Conservation (phyloP, 1,139 yeast genomes). For the Kodamaea derodonti region DNA sequence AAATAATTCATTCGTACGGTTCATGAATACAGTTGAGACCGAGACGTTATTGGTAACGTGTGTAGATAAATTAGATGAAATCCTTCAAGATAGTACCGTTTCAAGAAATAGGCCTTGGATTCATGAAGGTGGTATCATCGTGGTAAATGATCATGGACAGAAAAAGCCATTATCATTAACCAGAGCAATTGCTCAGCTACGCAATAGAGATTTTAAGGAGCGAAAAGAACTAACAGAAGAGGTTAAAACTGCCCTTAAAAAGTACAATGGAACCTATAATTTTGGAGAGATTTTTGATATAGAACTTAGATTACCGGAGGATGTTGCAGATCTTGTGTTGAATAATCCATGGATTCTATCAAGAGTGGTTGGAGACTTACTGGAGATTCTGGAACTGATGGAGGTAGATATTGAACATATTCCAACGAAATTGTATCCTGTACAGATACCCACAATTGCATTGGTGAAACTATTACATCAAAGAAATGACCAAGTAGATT, state of each 20-base stretch:
- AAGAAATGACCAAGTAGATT: not conserved
- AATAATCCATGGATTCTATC: conserved; percentile 10
- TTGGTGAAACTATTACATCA: not conserved
- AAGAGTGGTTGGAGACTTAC: conserved; percentile 2
- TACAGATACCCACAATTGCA: conserved; percentile 1
- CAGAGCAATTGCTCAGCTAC: conserved; percentile 9
- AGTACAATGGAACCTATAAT: conserved; percentile 3
- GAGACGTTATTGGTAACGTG: conserved; percentile 52
- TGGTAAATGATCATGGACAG: conserved; percentile 11
- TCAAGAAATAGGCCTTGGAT: conserved; percentile 45
- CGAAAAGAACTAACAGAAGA: conserved; percentile 5
- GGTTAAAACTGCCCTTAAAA: not conserved
- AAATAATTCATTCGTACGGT: conserved; percentile 39
- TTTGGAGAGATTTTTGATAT: conserved; percentile 10
- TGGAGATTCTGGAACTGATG: too few relatives aligned
- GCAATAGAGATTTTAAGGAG: conserved; percentile 7
- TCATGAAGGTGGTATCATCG: conserved; percentile 25
- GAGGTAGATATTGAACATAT: not conserved
- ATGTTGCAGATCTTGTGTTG: conserved; percentile 2
- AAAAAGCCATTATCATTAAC: conserved; percentile 4
- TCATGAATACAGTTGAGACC: conserved; percentile 49
- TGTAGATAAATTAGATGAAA: conserved; percentile 42
- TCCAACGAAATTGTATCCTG: not conserved
- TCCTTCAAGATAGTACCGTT: conserved; percentile 11
- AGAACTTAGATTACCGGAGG: conserved; percentile 5